Evolutionary conservation across 2,329 filamentous ascomycete species (phyloP).

Genomic region (Pseudogymnoascus sp.): DNA sequence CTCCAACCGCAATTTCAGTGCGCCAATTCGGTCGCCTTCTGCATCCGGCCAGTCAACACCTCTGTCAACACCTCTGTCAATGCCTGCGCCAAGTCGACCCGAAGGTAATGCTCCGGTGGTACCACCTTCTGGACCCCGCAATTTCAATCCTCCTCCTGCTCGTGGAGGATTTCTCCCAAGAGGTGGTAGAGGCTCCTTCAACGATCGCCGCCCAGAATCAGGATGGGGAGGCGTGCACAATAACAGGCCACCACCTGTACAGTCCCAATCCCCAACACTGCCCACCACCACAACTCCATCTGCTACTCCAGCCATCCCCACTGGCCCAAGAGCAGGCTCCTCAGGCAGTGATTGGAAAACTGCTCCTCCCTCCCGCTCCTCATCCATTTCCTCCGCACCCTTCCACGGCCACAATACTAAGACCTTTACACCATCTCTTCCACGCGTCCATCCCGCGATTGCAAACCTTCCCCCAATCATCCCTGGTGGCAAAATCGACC

Average conservation of each 20-base stretch:
- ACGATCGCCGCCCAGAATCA: slow-evolving; percentile 25
- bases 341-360: slow-evolving; percentile 23
- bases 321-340: slow-evolving; percentile 24
- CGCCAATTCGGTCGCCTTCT: slow-evolving; percentile 11
- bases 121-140: slow-evolving; percentile 30
- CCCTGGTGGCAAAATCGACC: slow-evolving; percentile 27
- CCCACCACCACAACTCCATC: slow-evolving; percentile 17
- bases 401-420: slow-evolving; percentile 18
- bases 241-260: slow-evolving; percentile 20
- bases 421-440: not conserved
- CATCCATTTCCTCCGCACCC: slow-evolving; percentile 22
- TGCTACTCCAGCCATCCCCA: slow-evolving; percentile 19
- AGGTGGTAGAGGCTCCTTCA: slow-evolving; percentile 26
- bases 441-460: slow-evolving; percentile 28
- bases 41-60: slow-evolving; percentile 15
- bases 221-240: slow-evolving; percentile 24
- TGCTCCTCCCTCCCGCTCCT: slow-evolving; percentile 22
- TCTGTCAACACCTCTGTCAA: slow-evolving; percentile 14
- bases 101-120: slow-evolving; percentile 18
- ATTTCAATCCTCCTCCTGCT: slow-evolving; percentile 21
- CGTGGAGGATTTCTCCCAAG: slow-evolving; percentile 22
- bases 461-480: slow-evolving; percentile 27
- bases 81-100: slow-evolving; percentile 18
- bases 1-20: slow-evolving; percentile 24
- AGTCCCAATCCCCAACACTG: slow-evolving; percentile 25